These are phyloP conservation scores for Septoria petroselini DNA, from an alignment of 2,329 filamentous ascomycete species.

Conservation along the genomic window DNA sequence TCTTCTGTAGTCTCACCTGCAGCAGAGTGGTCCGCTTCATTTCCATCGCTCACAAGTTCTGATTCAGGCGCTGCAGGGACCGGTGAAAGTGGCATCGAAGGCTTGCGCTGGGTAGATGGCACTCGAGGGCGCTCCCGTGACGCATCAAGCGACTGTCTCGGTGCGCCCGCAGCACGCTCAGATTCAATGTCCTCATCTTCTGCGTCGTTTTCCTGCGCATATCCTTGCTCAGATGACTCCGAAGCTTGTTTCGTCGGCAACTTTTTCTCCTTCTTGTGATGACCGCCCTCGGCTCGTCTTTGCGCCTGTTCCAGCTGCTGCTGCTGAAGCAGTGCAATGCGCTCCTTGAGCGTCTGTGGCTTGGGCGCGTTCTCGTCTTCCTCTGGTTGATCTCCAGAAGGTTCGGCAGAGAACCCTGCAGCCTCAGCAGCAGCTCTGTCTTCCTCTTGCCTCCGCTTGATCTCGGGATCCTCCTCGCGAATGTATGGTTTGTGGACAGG, in stretches of 20 bases:
- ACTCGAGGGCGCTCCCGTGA: slow-evolving; percentile 38
- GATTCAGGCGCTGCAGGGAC: slow-evolving; percentile 41
- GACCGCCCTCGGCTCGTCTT: slow-evolving; percentile 70
- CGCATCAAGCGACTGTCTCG: slow-evolving; percentile 42
- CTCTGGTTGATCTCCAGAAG: slow-evolving; percentile 46
- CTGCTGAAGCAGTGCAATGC: slow-evolving; percentile 89
- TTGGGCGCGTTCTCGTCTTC: slow-evolving; percentile 79
- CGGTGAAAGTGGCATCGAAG: slow-evolving; percentile 41
- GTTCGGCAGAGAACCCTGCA: slow-evolving; percentile 53
- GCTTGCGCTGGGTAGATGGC: slow-evolving; percentile 37
- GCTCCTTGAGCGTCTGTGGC: slow-evolving; percentile 87
- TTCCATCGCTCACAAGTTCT: slow-evolving; percentile 59
- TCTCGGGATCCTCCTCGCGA: slow-evolving; percentile 77
- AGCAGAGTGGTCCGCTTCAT: slow-evolving; percentile 64
- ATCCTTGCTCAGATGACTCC: slow-evolving; percentile 44
- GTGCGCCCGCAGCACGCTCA: slow-evolving; percentile 27
- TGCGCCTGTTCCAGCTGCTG: slow-evolving; percentile 88
- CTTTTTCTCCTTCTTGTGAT: slow-evolving; percentile 78
- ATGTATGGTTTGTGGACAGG: slow-evolving; percentile 74
- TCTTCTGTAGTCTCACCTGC: slow-evolving; percentile 62
- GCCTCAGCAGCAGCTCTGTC: slow-evolving; percentile 64
- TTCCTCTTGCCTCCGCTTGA: slow-evolving; percentile 62
- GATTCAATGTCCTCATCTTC: slow-evolving; percentile 35
- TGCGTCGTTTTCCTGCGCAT: slow-evolving; percentile 39
- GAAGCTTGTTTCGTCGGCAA: slow-evolving; percentile 59